A percentile compares a stretch with the other conserved stretches of the same genome.
phyloP scores from a whole-genome alignment of 805 yeast genomes.

The Brettanomyces bruxellensis region DNA sequence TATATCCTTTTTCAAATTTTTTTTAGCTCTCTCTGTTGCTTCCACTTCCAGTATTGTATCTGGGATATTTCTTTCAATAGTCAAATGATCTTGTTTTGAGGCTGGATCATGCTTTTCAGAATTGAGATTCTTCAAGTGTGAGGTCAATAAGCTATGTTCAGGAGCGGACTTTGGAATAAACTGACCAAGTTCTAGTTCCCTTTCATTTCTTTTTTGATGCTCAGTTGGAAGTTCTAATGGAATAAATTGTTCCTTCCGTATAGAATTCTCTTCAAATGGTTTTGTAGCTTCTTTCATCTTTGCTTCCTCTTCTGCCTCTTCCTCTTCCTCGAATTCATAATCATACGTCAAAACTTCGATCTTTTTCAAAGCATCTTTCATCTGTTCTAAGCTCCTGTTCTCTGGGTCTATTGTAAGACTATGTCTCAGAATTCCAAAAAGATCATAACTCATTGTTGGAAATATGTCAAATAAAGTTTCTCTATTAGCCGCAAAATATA shows the following conservation, averaged over 20 bases:
- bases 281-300: slow-evolving; percentile 8
- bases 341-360: slow-evolving; percentile 73
- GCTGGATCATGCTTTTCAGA: no score
- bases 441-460: slow-evolving; percentile 78
- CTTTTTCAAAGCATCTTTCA: slow-evolving; percentile 51
- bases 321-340: slow-evolving; percentile 45
- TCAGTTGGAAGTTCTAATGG: neutral
- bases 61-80: no score
- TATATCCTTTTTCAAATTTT: neutral
- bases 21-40: no score
- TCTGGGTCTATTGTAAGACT: slow-evolving; percentile 79
- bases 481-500: slow-evolving; percentile 78
- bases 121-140: neutral
- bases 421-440: slow-evolving; percentile 74
- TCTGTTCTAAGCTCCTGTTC: slow-evolving; percentile 58
- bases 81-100: no score
- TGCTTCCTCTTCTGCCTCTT: slow-evolving; percentile 2
- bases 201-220: neutral
- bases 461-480: slow-evolving; percentile 89
- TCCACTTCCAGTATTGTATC: no score
- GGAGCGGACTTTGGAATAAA: neutral
- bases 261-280: neutral
- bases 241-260: neutral
- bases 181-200: neutral
- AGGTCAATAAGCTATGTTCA: neutral